Percentiles rank a stretch among this genome's conserved stretches.
phyloP scores from a whole-genome alignment of 371 early-diverging fungal species.

The Mortierella sp. region DNA sequence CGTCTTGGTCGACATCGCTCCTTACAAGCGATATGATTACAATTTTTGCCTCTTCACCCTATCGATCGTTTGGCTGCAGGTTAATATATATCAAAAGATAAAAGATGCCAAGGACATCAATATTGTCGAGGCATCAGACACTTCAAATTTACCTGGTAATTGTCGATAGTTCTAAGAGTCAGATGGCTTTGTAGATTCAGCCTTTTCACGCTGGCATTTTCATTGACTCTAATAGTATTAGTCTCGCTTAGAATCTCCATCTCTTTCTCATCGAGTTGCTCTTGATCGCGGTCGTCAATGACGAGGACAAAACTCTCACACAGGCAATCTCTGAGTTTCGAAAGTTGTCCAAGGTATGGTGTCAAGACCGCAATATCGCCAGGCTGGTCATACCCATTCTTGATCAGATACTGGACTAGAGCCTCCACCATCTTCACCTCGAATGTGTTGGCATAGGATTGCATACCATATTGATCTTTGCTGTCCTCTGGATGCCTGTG shows the following conservation, averaged over 20 bases:
- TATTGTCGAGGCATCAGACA: neutral
- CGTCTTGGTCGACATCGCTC: conserved; percentile 56
- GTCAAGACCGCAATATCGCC: conserved; percentile 70
- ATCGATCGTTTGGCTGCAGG: neutral
- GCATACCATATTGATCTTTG: conserved; percentile 37
- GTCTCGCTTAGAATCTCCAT: conserved; percentile 8
- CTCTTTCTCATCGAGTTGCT: conserved; percentile 41
- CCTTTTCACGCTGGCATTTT: conserved; percentile 14
- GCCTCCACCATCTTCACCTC: conserved; percentile 63
- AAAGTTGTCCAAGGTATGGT: conserved; percentile 66
- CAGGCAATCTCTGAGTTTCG: conserved; percentile 58
- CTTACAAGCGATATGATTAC: conserved; percentile 72
- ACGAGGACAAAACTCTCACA: conserved; percentile 29
- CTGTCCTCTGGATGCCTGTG: conserved; percentile 60
- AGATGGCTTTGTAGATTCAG: conserved; percentile 27
- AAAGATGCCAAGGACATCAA: neutral
- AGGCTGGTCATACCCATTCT: conserved; percentile 67
- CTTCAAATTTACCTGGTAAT: conserved; percentile 47
- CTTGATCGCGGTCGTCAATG: conserved; percentile 58
- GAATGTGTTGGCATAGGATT: conserved; percentile 60
- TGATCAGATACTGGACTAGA: conserved; percentile 61
- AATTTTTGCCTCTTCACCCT: conserved; percentile 60
- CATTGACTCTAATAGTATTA: neutral
- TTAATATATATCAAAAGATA: neutral
- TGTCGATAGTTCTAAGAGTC: conserved; percentile 56